Evolutionary conservation across 495 filamentous ascomycete genomes (phyloP), one percentile per base, ranked within the genome.

Genomic region (Lophiostoma macrostomum): DNA sequence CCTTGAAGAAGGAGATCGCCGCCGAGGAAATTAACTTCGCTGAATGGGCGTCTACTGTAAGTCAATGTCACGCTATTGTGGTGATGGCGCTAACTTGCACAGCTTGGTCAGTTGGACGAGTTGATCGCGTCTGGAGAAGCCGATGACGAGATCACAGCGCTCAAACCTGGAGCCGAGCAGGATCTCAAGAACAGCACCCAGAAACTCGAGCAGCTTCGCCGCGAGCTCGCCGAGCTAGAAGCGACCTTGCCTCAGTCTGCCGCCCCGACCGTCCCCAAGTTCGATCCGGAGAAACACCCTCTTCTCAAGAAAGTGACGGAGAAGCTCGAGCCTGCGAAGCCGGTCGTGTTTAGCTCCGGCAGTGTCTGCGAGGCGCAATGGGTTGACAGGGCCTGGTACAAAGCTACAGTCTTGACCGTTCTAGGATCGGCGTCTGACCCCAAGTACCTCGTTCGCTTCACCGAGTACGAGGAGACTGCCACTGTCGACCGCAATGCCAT

Each of bases 401-500:
- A 88, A 25, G 93, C 94, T 31, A 83, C 87, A 51, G 94, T 98
- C 70, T 93, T 86, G 14, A 90, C 87, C 25, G 91, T 95, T 58
- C 96, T 91, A 30, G 93, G 93, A 56, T 93, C 89, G 4, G 84
- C 84, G 16, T 85, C 81, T 45, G 85, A 85, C 28, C 94, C 91
- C 13, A 83, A 96, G 42, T 98, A 96, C 67, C 83, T 87, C 41
- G 91, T 98, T 55, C 91, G 84, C 43, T 98, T 97, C 76, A 90
- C 91, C 70, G 85, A 77, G 48, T 96, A 97, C 64, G 79, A 82
- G 54, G 90, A 81, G 5, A 89, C 89, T 37, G 89, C 96, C 71
- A 94, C 87, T 37, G 73, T 96, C 55, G 80, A 85, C 42, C 77
- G 82, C 51, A 87, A 89, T 71, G 89, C 96, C 65, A 85, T 98